A percentile compares a stretch with the other conserved stretches of the same genome.
These are phyloP conservation scores for Thozetella sp. DNA, from an alignment of 495 filamentous ascomycete genomes.

Conservation along the genomic window DNA sequence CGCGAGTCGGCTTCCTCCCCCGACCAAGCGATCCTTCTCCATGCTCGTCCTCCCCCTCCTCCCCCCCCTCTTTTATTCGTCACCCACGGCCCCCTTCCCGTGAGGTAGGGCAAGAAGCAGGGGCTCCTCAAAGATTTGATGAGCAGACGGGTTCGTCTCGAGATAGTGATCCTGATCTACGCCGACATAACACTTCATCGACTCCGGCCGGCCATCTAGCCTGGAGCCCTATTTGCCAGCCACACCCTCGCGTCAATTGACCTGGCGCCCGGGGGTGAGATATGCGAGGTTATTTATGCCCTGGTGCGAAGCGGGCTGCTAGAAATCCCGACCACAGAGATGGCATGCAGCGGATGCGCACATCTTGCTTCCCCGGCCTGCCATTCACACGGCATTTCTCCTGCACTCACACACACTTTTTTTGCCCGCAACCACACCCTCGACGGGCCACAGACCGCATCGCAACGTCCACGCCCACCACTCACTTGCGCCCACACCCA, in stretches of 20 bases:
- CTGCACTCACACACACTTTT: too few species aligned
- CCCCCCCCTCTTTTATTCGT: too few species aligned
- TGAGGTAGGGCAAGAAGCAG: background rate
- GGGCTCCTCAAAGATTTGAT: background rate
- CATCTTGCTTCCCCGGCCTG: background rate
- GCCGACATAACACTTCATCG: background rate
- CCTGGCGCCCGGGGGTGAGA: background rate
- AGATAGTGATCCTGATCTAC: conserved; percentile 3
- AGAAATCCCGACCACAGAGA: background rate
- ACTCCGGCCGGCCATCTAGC: too few species aligned
- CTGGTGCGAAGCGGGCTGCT: background rate
- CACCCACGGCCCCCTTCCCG: too few species aligned
- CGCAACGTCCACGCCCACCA: too few species aligned
- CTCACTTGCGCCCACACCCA: too few species aligned
- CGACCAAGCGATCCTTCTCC: background rate
- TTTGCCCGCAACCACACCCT: too few species aligned
- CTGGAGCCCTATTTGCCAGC: background rate
- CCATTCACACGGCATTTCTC: background rate
- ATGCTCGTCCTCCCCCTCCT: too few species aligned
- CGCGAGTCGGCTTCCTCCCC: background rate
- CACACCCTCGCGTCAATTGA: background rate
- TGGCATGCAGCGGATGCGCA: background rate
- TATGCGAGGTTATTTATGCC: background rate
- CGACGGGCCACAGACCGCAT: too few species aligned
- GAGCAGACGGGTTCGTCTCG: background rate